These are phyloP conservation scores for Prunella vulgaris DNA, from an alignment of 257 asterid species.

Conservation along the genomic window DNA sequence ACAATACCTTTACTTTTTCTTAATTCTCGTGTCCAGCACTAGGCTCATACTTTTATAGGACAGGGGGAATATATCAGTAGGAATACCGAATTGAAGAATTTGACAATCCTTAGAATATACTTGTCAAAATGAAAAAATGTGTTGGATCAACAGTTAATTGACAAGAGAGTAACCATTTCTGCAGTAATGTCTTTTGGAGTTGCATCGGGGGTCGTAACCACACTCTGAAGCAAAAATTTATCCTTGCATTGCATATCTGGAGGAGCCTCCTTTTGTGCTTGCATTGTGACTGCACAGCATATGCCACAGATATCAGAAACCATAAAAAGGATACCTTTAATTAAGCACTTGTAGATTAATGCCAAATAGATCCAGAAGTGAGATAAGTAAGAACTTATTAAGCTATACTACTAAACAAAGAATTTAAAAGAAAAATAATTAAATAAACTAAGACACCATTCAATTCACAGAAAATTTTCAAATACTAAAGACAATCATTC, in stretches of 20 bases:
- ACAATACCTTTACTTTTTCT: no score
- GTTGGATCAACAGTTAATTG: background rate
- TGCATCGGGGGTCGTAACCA: conserved; percentile 43
- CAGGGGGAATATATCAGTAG: background rate
- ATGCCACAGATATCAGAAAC: conserved; percentile 1
- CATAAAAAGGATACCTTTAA: background rate
- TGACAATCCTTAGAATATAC: background rate
- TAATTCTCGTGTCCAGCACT: no score
- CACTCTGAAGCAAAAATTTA: conserved; percentile 86
- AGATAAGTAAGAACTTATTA: background rate
- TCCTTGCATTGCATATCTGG: conserved; percentile 81
- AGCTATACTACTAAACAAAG: background rate
- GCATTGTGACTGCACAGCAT: conserved; percentile 34
- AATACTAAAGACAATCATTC: background rate
- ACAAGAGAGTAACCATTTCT: conserved; percentile 52
- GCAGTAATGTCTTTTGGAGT: conserved; percentile 50
- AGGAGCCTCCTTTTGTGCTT: conserved; percentile 84
- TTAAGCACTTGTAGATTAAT: background rate
- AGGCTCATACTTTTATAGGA: no score
- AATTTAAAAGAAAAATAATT: background rate
- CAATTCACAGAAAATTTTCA: background rate
- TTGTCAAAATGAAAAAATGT: background rate
- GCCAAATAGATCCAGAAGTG: background rate
- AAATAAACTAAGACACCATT: background rate
- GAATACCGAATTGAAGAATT: background rate